Percentiles rank a stretch among this genome's conserved stretches.
These are phyloP conservation scores for Lactarius pseudohatsudake DNA, from an alignment of 768 basidiomycete genomes.

Conservation along the genomic window DNA sequence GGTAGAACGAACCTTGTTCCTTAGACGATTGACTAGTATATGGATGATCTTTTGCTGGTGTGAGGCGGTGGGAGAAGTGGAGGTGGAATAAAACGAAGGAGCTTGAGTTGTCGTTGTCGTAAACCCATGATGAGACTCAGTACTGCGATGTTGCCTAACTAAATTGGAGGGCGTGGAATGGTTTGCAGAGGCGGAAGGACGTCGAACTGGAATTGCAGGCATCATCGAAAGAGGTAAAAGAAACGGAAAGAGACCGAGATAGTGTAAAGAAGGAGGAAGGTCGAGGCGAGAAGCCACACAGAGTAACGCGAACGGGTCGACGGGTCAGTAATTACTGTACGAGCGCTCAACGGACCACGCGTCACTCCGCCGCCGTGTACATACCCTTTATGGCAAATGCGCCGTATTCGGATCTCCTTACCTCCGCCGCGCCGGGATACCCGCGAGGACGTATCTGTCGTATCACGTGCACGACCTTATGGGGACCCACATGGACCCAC, in stretches of 20 bases:
- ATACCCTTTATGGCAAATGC: not conserved
- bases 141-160: conserved; percentile 58
- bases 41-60: conserved; percentile 83
- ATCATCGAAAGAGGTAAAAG: conserved; percentile 6
- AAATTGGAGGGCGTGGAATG: conserved; percentile 38
- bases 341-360: conserved; percentile 15
- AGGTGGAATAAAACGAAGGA: conserved; percentile 38
- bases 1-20: conserved; percentile 70
- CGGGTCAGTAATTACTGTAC: not conserved
- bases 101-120: conserved; percentile 25
- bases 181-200: conserved; percentile 61
- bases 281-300: conserved; percentile 1
- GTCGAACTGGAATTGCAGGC: conserved; percentile 50
- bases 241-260: not conserved
- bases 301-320: conserved; percentile 1
- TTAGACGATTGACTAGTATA: conserved; percentile 75
- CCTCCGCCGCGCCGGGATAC: not conserved
- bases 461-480: not conserved
- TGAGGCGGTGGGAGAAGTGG: conserved; percentile 38
- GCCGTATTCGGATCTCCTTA: not conserved
- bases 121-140: conserved; percentile 47
- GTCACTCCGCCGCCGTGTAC: not conserved
- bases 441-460: not conserved
- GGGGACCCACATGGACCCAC: conserved; percentile 38
- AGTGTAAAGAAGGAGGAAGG: not conserved